Base-by-base conservation (phyloP, 345 rosid genomes). In the Corchorus capsularis region DNA sequence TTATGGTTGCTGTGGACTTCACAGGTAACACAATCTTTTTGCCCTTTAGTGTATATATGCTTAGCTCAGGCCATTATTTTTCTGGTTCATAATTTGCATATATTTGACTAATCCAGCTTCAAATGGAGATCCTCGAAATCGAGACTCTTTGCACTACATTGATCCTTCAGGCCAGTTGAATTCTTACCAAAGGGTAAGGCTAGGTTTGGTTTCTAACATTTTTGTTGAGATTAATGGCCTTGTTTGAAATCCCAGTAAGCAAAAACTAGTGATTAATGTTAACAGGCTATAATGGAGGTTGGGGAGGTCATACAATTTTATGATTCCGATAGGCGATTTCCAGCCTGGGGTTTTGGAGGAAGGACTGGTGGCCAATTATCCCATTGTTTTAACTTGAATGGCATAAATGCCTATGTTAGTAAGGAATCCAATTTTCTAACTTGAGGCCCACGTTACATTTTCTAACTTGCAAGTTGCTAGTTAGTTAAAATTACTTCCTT, bases 1-100 rank as follows among this genome's bases (percentile, higher is more conserved):
- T 93, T 71, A 91, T 93, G 96, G 98, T 93, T 77, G 98, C 97
- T 45, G 89, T 91, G 63, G 98, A 93, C 82, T 93, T 93, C 77
- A 93, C 98, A 12, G 97, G 98, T 91, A 64, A 69, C 64, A 69
- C 68, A 45, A 8, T 50, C 78, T 53, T 39, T 56, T 11, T 39
- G 22, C 15, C 47, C 52, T n/a, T 41, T 67, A 17, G n/a, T n/a
- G n/a, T n/a, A 27, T 27, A 43, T 9, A 17, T n/a, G 4, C 5
- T 35, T 64, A 1, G 22, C 22, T 45, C 41, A 17, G 4, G 4
- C 32, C 6, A 15, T 16, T 19, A 11, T 39, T 64, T 41, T 12
- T 34, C 35, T 67, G 74, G 12, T 34, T 34, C 47, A 47, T 45
- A 5, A 39, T 39, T 27, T 39, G 43, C 19, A 52, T 32, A 64